Evolutionary conservation across 768 basidiomycete genomes (phyloP).

Genomic region (Rubroboletus pulcherrimus): DNA sequence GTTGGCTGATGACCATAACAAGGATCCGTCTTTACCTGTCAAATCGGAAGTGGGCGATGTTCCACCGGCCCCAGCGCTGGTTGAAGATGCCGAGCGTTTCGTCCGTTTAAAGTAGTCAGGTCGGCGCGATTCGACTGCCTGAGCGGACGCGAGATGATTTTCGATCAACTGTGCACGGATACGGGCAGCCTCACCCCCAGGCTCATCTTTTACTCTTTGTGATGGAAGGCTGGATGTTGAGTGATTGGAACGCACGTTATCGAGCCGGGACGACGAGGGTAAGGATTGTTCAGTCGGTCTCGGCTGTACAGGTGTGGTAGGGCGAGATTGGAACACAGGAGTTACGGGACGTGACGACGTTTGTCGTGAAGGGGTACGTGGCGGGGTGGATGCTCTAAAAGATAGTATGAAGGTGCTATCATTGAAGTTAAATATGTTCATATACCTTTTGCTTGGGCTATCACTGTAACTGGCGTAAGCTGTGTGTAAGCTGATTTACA

Average conservation of each 20-base stretch:
- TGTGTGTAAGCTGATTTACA: neutral
- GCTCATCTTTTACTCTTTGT: conserved; percentile 16
- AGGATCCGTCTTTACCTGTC: conserved; percentile 10
- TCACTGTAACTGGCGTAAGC: conserved; percentile 7
- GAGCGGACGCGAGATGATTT: conserved; percentile 45
- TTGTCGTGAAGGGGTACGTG: conserved; percentile 14
- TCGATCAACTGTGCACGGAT: conserved; percentile 53
- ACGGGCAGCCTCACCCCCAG: conserved; percentile 57
- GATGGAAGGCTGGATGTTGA: neutral
- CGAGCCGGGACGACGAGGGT: neutral
- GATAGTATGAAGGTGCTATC: neutral
- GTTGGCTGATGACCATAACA: conserved; percentile 23
- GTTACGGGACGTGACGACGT: conserved; percentile 14
- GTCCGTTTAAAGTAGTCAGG: conserved; percentile 70
- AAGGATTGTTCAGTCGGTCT: neutral
- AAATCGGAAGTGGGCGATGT: conserved; percentile 10
- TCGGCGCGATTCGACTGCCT: conserved; percentile 57
- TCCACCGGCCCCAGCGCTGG: conserved; percentile 28
- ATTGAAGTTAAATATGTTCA: neutral
- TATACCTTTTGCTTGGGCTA: conserved; percentile 12
- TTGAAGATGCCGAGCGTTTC: conserved; percentile 41
- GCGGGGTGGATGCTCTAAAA: conserved; percentile 19
- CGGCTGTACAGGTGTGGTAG: conserved; percentile 10
- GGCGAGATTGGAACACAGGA: conserved; percentile 9
- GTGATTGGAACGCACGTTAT: neutral